Percentiles rank a stretch among this genome's conserved stretches.
Evolutionary conservation across 1,284 basidiomycete genomes (phyloP).

Genomic region (Cryptococcus sp.): DNA sequence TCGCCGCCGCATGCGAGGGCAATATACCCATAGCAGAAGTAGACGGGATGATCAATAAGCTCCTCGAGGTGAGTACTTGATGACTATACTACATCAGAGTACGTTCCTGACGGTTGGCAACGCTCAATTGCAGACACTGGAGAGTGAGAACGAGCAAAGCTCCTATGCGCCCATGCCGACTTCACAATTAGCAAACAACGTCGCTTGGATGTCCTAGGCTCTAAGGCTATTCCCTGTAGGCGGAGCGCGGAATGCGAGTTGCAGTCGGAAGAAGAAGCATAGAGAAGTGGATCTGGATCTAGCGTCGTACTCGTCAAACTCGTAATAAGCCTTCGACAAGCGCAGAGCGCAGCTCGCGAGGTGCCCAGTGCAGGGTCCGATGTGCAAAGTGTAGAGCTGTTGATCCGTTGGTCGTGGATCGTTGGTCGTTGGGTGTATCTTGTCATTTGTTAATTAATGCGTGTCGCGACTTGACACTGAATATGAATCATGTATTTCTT

Average conservation of each 20-base stretch:
- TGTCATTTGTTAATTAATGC: not conserved
- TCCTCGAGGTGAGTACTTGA: constrained; percentile 67
- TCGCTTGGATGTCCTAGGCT: constrained; percentile 16
- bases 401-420: too few species aligned
- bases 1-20: constrained; percentile 85
- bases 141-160: constrained; percentile 15
- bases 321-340: too few species aligned
- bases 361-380: too few species aligned
- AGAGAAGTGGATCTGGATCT: too few species aligned
- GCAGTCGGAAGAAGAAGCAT: too few species aligned
- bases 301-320: too few species aligned
- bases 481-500: not conserved
- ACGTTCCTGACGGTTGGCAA: not conserved
- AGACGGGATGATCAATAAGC: constrained; percentile 76
- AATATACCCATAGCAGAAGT: constrained; percentile 74
- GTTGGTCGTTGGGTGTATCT: too few species aligned
- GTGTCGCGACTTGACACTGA: not conserved
- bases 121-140: constrained; percentile 15
- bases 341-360: too few species aligned
- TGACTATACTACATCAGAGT: not conserved
- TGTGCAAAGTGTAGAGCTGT: too few species aligned
- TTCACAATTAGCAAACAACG: constrained; percentile 2
- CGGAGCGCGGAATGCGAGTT: too few species aligned
- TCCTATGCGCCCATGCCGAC: not conserved
- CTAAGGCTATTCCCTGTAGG: not conserved